Percentiles rank a stretch among this genome's conserved stretches.
Conservation (phyloP, 768 basidiomycete species). For the Agaricus sinodeliciosus region DNA sequence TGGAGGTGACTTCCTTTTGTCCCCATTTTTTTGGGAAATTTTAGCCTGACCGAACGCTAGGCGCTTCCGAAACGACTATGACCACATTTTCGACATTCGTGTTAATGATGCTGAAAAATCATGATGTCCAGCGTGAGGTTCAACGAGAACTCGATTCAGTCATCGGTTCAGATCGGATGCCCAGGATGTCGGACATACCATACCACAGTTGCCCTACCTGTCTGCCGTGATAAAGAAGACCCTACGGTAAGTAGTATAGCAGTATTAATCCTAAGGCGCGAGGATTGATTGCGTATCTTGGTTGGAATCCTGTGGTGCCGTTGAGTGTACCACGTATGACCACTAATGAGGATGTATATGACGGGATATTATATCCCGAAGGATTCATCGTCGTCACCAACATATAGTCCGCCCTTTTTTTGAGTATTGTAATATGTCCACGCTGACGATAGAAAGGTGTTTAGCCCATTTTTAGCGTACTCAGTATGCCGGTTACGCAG, state of each 20-base stretch:
- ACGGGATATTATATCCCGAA: slow-evolving; percentile 34
- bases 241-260: slow-evolving; percentile 1
- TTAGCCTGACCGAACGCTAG: neutral
- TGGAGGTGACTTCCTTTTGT: neutral
- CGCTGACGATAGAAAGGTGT: too few relatives aligned
- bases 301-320: neutral
- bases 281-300: neutral
- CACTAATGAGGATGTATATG: slow-evolving; percentile 30
- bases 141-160: slow-evolving; percentile 13
- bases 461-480: too few relatives aligned
- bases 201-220: slow-evolving; percentile 6
- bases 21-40: neutral
- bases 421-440: too few relatives aligned
- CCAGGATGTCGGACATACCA: slow-evolving; percentile 1
- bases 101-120: slow-evolving; percentile 10
- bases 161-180: slow-evolving; percentile 11
- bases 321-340: slow-evolving; percentile 17
- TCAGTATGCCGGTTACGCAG: too few relatives aligned
- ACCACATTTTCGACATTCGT: neutral
- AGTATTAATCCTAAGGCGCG: neutral
- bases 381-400: slow-evolving; percentile 23
- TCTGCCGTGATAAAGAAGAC: slow-evolving; percentile 11
- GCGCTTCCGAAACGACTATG: neutral
- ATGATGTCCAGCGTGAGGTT: slow-evolving; percentile 6
- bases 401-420: slow-evolving; percentile 15